These are phyloP conservation scores for Glonium stellatum DNA, from an alignment of 495 filamentous ascomycete species.

Conservation along the genomic window DNA sequence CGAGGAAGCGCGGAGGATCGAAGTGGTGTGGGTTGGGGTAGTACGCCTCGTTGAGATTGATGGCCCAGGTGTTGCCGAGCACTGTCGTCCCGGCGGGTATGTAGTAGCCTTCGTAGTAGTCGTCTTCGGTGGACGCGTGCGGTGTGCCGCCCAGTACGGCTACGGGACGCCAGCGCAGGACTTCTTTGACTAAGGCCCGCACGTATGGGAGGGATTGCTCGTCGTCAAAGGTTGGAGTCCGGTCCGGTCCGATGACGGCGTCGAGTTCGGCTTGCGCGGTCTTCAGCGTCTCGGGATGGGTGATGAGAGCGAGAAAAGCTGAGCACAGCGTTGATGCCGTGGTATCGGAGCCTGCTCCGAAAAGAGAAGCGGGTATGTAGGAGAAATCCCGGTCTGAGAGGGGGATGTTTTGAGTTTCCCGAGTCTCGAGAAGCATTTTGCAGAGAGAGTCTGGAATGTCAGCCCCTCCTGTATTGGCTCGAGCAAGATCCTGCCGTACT, in stretches of 20 bases:
- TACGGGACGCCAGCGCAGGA: slow-evolving; percentile 54
- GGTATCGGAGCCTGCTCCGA: slow-evolving; percentile 61
- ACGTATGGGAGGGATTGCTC: slow-evolving; percentile 47
- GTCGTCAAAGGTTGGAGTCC: slow-evolving; percentile 48
- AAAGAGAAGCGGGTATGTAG: slow-evolving; percentile 53
- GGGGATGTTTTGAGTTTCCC: slow-evolving; percentile 39
- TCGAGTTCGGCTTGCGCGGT: slow-evolving; percentile 51
- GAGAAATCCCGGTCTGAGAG: slow-evolving; percentile 52
- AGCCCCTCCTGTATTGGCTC: slow-evolving; percentile 36
- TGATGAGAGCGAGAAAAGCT: slow-evolving; percentile 52
- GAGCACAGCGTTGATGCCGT: slow-evolving; percentile 54
- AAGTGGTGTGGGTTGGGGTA: slow-evolving; percentile 60
- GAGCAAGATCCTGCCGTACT: slow-evolving; percentile 44
- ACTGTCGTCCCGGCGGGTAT: slow-evolving; percentile 48
- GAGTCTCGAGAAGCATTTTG: slow-evolving; percentile 1
- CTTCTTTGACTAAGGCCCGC: slow-evolving; percentile 48
- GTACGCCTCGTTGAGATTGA: slow-evolving; percentile 50
- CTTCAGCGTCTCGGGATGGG: slow-evolving; percentile 42
- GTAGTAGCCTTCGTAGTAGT: slow-evolving; percentile 43
- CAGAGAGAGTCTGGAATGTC: slow-evolving; percentile 12
- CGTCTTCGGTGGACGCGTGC: slow-evolving; percentile 54
- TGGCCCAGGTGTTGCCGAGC: slow-evolving; percentile 58
- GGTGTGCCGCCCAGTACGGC: slow-evolving; percentile 55
- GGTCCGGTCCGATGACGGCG: slow-evolving; percentile 45
- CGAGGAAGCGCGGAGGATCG: slow-evolving; percentile 34